Evolutionary conservation across 805 yeast species (phyloP).

Genomic region (Ogataea corticis): DNA sequence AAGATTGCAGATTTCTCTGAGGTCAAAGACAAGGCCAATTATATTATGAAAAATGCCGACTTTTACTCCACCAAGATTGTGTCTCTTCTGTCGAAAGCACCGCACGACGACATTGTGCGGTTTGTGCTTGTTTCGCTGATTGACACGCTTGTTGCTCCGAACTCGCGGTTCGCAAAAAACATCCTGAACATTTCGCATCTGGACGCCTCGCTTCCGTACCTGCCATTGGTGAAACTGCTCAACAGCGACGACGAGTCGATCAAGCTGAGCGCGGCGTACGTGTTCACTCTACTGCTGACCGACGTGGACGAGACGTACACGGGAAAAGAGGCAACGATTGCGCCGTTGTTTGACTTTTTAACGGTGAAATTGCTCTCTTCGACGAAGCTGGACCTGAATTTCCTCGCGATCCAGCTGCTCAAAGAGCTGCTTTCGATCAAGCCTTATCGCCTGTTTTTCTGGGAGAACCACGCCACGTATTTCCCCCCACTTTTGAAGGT

Average conservation of each 20-base stretch:
- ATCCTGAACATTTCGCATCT: constrained; percentile 43
- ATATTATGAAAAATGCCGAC: constrained; percentile 46
- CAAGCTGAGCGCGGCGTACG: constrained; percentile 54
- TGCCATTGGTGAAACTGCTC: constrained; percentile 53
- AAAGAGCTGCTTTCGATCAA: constrained; percentile 59
- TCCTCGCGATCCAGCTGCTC: constrained; percentile 63
- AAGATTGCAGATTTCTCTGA: constrained; percentile 36
- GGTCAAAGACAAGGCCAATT: constrained; percentile 41
- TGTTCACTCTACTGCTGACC: constrained; percentile 50
- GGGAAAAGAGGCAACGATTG: constrained; percentile 38
- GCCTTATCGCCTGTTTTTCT: constrained; percentile 52
- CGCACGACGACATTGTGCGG: constrained; percentile 66
- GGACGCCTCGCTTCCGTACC: constrained; percentile 51
- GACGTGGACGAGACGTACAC: constrained; percentile 17
- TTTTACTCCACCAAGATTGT: constrained; percentile 56
- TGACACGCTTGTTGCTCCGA: constrained; percentile 48
- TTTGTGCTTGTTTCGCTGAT: constrained; percentile 61
- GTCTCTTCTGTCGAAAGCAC: constrained; percentile 51
- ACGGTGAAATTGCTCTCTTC: constrained; percentile 31
- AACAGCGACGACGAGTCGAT: constrained; percentile 57
- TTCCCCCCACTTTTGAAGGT: constrained; percentile 52
- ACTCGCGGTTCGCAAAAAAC: constrained; percentile 23
- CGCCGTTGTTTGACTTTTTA: constrained; percentile 40
- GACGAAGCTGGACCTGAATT: constrained; percentile 52
- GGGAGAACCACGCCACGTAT: constrained; percentile 42